phyloP scores from a whole-genome alignment of 108 stramenopile genomes.

The Skeletonema marinoi region DNA sequence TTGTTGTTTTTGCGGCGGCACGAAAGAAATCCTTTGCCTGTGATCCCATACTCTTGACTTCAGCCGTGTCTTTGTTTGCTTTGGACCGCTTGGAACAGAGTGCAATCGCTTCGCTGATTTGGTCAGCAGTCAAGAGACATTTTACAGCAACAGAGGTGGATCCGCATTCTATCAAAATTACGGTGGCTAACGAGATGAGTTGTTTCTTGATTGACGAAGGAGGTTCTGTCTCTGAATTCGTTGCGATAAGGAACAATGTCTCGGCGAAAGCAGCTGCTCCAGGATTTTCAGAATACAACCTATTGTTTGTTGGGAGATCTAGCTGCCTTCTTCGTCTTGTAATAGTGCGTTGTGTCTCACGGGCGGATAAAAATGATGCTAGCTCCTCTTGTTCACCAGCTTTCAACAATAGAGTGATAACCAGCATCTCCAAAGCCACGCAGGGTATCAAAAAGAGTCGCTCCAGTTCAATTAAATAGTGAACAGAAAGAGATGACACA shows the following conservation, averaged over 20 bases:
- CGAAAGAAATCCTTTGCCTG: slow-evolving; percentile 26
- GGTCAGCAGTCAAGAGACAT: slow-evolving; percentile 22
- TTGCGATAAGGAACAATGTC: slow-evolving; percentile 17
- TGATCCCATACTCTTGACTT: not conserved
- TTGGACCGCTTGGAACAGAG: slow-evolving; percentile 17
- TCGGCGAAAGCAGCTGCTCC: slow-evolving; percentile 20
- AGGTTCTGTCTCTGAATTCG: not conserved
- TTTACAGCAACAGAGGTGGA: slow-evolving; percentile 17
- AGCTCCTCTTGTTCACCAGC: slow-evolving; percentile 7
- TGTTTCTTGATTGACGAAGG: slow-evolving; percentile 2
- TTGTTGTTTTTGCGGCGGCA: slow-evolving; percentile 12
- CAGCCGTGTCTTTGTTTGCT: slow-evolving; percentile 1
- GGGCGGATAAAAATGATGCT: slow-evolving; percentile 16
- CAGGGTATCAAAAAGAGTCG: slow-evolving; percentile 12
- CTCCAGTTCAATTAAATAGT: slow-evolving; percentile 39
- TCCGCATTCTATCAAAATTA: slow-evolving; percentile 23
- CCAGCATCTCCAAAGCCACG: slow-evolving; percentile 29
- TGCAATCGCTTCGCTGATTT: slow-evolving; percentile 19
- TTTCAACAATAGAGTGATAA: slow-evolving; percentile 30
- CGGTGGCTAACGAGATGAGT: slow-evolving; percentile 33
- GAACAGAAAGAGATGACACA: slow-evolving; percentile 13
- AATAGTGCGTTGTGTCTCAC: slow-evolving; percentile 27
- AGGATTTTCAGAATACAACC: slow-evolving; percentile 28
- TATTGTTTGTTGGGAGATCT: slow-evolving; percentile 13
- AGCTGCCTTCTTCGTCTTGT: slow-evolving; percentile 25